Base-by-base conservation (phyloP, 2,329 filamentous ascomycete genomes). In the Stachybotrys elegans region DNA sequence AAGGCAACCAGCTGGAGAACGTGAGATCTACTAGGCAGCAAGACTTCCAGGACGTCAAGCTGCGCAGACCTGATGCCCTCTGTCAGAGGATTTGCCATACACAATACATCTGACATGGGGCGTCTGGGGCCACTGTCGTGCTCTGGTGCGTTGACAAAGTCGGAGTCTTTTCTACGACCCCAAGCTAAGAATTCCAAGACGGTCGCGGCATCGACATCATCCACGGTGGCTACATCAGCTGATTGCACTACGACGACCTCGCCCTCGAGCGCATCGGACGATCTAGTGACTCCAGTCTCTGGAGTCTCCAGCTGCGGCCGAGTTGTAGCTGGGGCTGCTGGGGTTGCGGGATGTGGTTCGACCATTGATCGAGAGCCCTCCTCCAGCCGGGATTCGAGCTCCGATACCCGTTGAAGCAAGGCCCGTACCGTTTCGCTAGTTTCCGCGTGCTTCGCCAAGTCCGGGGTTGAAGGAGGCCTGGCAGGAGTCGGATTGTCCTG, bases 171-270 rank as follows among this genome's bases (percentile, higher is more conserved):
- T 27, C 63, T 59, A 14, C 70, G 62, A 8, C 70, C 71, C 71
- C 71, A 74, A 2, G 70, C 69, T 3, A 73, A 57, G 37, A 72
- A 74, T 43, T 74, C 70, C 0, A 74, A 60, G 4, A 73, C 67
- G 3, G 70, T 70, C 2, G 68, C 70, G 2, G 68, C 68, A 51
- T 70, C 68, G 6, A n/a, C 7, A n/a, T 34, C 31, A 8, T 34
- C 31, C 31, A n/a, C 31, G n/a, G n/a, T n/a, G n/a, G n/a, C n/a
- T n/a, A n/a, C n/a, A n/a, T n/a, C n/a, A n/a, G n/a, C n/a, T n/a
- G n/a, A n/a, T n/a, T n/a, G n/a, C n/a, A n/a, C n/a, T n/a, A n/a
- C n/a, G n/a, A n/a, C n/a, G n/a, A n/a, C n/a, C n/a, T n/a, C n/a
- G n/a, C n/a, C n/a, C n/a, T n/a, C n/a, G n/a, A n/a, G n/a, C n/a